These are phyloP conservation scores for Ceratobasidium papillatum DNA, from an alignment of 1,284 basidiomycete genomes.

Conservation along the genomic window DNA sequence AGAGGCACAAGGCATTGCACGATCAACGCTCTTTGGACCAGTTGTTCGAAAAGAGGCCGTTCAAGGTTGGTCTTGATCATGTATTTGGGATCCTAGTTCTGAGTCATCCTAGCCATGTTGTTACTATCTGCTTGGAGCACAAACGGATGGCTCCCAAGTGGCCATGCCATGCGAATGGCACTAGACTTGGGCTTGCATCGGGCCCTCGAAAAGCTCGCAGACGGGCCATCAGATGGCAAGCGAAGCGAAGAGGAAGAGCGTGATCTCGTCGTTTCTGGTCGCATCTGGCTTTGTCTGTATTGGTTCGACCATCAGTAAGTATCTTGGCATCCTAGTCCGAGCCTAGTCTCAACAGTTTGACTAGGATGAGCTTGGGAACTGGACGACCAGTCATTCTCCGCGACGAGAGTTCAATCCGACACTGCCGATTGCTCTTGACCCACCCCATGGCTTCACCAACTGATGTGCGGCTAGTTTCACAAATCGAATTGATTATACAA, in stretches of 20 bases:
- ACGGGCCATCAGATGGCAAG: conserved; percentile 66
- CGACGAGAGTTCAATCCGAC: conserved; percentile 85
- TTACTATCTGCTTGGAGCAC: conserved; percentile 92
- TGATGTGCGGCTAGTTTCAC: conserved; percentile 85
- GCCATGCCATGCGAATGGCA: conserved; percentile 94
- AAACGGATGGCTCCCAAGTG: conserved; percentile 91
- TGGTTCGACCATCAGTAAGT: conserved; percentile 91
- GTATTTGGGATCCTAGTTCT: conserved; percentile 29
- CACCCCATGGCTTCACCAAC: conserved; percentile 89
- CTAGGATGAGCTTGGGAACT: conserved; percentile 87
- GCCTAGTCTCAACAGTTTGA: not conserved
- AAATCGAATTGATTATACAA: conserved; percentile 90
- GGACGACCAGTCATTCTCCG: conserved; percentile 88
- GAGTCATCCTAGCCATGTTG: conserved; percentile 72
- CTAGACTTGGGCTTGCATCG: conserved; percentile 91
- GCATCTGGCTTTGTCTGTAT: conserved; percentile 94
- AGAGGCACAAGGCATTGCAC: conserved; percentile 92
- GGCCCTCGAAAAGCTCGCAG: conserved; percentile 89
- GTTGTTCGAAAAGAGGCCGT: conserved; percentile 94
- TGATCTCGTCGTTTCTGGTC: conserved; percentile 86
- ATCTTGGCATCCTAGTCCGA: not conserved
- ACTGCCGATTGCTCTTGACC: conserved; percentile 79
- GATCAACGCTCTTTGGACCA: conserved; percentile 90
- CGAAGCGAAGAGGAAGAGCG: conserved; percentile 84
- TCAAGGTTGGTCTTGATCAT: conserved; percentile 64